Percentiles rank a stretch among this genome's conserved stretches.
Evolutionary conservation across 1,284 basidiomycete species (phyloP).

Genomic region (Pulveroboletus sp.): DNA sequence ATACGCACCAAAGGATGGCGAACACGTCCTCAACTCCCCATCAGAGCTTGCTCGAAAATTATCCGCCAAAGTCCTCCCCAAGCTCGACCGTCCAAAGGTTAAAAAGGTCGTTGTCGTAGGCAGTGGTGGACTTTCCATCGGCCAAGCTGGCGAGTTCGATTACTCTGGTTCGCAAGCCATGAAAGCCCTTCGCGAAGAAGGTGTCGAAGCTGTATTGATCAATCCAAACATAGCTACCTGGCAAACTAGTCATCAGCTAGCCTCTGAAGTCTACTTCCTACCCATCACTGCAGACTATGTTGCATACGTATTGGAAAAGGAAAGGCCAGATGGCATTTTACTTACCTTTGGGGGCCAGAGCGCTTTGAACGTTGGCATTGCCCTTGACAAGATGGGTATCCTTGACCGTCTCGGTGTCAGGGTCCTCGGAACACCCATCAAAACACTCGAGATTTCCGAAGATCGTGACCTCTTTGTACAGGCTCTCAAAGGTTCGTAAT

Average conservation of each 20-base stretch:
- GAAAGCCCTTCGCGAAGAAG: conserved; percentile 96
- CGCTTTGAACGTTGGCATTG: conserved; percentile 97
- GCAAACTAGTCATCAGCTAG: conserved; percentile 96
- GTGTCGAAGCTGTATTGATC: conserved; percentile 93
- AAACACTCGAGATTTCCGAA: conserved; percentile 94
- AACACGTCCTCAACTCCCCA: conserved; percentile 86
- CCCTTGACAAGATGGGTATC: conserved; percentile 96
- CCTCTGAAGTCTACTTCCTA: conserved; percentile 96
- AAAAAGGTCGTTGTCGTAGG: conserved; percentile 97
- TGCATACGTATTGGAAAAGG: conserved; percentile 97
- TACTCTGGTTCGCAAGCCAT: conserved; percentile 99
- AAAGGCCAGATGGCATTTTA: conserved; percentile 95
- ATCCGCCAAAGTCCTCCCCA: conserved; percentile 88
- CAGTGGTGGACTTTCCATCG: conserved; percentile 94
- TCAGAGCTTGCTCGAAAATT: conserved; percentile 90
- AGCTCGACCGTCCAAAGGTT: conserved; percentile 84
- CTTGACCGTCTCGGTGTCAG: conserved; percentile 92
- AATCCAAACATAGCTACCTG: conserved; percentile 98
- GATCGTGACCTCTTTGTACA: conserved; percentile 97
- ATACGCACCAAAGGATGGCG: conserved; percentile 67
- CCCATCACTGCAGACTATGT: conserved; percentile 98
- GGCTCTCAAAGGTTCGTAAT: conserved; percentile 82
- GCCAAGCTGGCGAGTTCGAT: conserved; percentile 99
- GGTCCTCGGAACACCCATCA: conserved; percentile 95
- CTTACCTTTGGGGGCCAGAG: conserved; percentile 99